Evolutionary conservation across 2,329 filamentous ascomycete species (phyloP).

Genomic region (Clarireedia paspali): DNA sequence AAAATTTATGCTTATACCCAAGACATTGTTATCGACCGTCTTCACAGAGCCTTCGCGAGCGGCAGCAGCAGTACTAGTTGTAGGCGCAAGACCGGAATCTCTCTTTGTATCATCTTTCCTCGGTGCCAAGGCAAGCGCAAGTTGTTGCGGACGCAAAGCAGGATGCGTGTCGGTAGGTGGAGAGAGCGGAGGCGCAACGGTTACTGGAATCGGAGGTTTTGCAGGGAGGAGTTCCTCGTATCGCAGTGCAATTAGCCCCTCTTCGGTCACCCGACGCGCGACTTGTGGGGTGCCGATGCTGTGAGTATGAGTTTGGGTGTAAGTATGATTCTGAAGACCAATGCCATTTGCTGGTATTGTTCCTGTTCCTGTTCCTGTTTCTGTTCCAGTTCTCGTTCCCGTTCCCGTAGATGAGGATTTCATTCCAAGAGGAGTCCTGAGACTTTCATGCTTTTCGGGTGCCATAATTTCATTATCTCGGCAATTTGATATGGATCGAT

Average conservation of each 20-base stretch:
- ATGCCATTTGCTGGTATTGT: no score
- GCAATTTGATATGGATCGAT: not conserved
- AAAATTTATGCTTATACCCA: slow-evolving; percentile 23
- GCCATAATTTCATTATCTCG: slow-evolving; percentile 5
- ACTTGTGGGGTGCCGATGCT: not conserved
- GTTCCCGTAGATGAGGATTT: not conserved
- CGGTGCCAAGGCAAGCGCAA: slow-evolving; percentile 24
- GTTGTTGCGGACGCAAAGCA: slow-evolving; percentile 18
- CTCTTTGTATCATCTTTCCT: slow-evolving; percentile 37
- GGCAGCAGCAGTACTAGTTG: slow-evolving; percentile 34
- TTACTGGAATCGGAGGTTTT: slow-evolving; percentile 46
- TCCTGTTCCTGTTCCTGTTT: no score
- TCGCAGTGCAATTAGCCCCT: slow-evolving; percentile 42
- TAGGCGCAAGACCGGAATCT: slow-evolving; percentile 46
- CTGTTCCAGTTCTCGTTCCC: no score
- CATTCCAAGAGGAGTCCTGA: not conserved
- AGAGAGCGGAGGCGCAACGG: slow-evolving; percentile 22
- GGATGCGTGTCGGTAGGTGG: slow-evolving; percentile 26
- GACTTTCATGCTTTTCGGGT: slow-evolving; percentile 4
- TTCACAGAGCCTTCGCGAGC: slow-evolving; percentile 35
- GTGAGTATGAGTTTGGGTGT: not conserved
- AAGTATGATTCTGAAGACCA: no score
- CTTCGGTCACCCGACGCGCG: slow-evolving; percentile 11
- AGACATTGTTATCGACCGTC: slow-evolving; percentile 15
- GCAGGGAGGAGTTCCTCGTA: slow-evolving; percentile 55